Base-by-base conservation (phyloP, 139 green algal genomes). In the Mychonastes homosphaera region DNA sequence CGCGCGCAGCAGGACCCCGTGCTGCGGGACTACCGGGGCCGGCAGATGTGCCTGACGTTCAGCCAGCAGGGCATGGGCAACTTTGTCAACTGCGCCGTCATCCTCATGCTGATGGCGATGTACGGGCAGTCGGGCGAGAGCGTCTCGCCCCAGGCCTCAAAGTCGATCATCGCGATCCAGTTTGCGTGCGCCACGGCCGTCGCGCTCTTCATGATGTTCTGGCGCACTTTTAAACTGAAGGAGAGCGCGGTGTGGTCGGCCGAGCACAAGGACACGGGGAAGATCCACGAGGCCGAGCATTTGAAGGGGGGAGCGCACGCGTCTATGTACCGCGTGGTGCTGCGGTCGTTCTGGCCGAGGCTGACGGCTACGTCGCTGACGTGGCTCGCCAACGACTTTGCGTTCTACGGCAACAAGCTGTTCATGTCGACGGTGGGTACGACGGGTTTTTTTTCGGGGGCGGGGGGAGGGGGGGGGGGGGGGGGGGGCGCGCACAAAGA, bases 381-480 rank as follows among this genome's bases (percentile, higher is more conserved):
- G 45, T 83, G 75, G 75, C 40, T 79, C 27, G 63, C 66, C 9
- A 64, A 49, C 39, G 68, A 85, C 49, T 81, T 85, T 50, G 68
- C 74, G 36, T 84, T 82, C 60, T 88, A 86, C 24, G 79, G 83
- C 40, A 86, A 87, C 73, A 91, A 90, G 71, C 64, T 89, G 3
- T 78, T 82, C 62, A 73, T 87, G 56, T 58, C 34, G 16, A 32
- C 62, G 0, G 86, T 87, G n/a, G n/a, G n/a, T n/a, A n/a, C n/a
- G n/a, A n/a, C n/a, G n/a, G n/a, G n/a, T n/a, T n/a, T n/a, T n/a
- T n/a, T n/a, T n/a, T n/a, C n/a, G n/a, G n/a, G n/a, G n/a, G n/a
- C n/a, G n/a, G n/a, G n/a, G n/a, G n/a, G n/a, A n/a, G n/a, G n/a
- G n/a, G n/a, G n/a, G n/a, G n/a, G n/a, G n/a, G n/a, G n/a, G n/a